Conservation (phyloP, 371 early-diverging fungal genomes). For the Lichtheimia ramosa region DNA sequence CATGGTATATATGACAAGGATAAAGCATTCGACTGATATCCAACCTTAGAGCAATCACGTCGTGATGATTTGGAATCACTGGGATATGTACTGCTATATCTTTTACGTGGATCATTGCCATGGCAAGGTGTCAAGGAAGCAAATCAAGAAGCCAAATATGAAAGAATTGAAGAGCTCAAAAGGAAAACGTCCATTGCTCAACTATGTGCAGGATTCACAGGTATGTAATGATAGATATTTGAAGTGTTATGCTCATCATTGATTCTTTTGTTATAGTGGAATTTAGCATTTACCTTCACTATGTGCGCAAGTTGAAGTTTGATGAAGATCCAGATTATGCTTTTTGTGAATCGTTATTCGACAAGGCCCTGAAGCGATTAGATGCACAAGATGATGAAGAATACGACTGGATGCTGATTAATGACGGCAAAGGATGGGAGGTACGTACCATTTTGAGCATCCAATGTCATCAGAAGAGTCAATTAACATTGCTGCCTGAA, state of each 20-base stretch:
- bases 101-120: constrained; percentile 95
- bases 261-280: constrained; percentile 47
- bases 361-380: constrained; percentile 59
- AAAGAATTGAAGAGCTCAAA: constrained; percentile 97
- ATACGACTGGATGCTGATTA: constrained; percentile 82
- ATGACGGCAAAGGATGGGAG: constrained; percentile 15
- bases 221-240: constrained; percentile 54
- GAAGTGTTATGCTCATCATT: background rate
- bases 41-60: constrained; percentile 84
- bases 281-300: constrained; percentile 74
- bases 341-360: constrained; percentile 74
- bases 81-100: constrained; percentile 98
- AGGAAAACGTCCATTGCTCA: constrained; percentile 92
- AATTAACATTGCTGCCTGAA: no score
- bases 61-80: constrained; percentile 99
- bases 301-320: constrained; percentile 73
- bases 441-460: background rate
- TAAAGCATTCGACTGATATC: constrained; percentile 3
- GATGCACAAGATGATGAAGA: constrained; percentile 79
- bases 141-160: constrained; percentile 97
- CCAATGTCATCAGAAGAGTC: no score
- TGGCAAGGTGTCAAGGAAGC: constrained; percentile 99
- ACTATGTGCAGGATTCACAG: constrained; percentile 91
- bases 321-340: constrained; percentile 94
- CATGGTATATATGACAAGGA: background rate